Evolutionary conservation across 768 basidiomycete genomes (phyloP).

Genomic region (Sporobolomyces phaffii): DNA sequence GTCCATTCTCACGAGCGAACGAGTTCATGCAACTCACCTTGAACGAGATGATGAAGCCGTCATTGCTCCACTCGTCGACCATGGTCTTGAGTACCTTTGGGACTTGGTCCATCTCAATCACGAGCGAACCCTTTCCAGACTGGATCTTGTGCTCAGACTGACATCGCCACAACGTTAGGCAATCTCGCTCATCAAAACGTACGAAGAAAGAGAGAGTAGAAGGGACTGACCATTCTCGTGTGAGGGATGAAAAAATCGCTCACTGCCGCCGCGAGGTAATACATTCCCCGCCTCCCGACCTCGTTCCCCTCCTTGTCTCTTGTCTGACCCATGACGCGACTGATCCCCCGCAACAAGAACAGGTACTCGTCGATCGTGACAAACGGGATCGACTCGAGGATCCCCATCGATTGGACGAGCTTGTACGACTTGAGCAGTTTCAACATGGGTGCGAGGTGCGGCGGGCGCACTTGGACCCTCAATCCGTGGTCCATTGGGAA

Average conservation of each 20-base stretch:
- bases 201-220: conserved; percentile 4
- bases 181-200: too few species aligned
- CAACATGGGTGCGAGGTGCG: conserved; percentile 62
- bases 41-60: conserved; percentile 92
- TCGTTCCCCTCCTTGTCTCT: conserved; percentile 20
- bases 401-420: conserved; percentile 63
- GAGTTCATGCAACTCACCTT: conserved; percentile 57
- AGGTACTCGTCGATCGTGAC: conserved; percentile 95
- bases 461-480: conserved; percentile 60
- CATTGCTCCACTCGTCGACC: conserved; percentile 85
- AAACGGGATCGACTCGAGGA: conserved; percentile 78
- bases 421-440: conserved; percentile 74
- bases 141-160: conserved; percentile 98
- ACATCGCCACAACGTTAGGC: too few species aligned
- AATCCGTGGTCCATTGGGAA: conserved; percentile 12
- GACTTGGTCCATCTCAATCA: conserved; percentile 98
- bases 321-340: conserved; percentile 45
- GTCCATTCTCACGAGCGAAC: neutral
- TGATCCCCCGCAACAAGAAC: conserved; percentile 77
- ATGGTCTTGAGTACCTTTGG: conserved; percentile 90
- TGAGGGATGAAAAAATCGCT: conserved; percentile 95
- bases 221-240: conserved; percentile 73
- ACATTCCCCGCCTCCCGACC: conserved; percentile 69
- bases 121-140: conserved; percentile 84
- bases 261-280: conserved; percentile 95